phyloP scores from a whole-genome alignment of 805 yeast genomes.

The Candida succiphila region DNA sequence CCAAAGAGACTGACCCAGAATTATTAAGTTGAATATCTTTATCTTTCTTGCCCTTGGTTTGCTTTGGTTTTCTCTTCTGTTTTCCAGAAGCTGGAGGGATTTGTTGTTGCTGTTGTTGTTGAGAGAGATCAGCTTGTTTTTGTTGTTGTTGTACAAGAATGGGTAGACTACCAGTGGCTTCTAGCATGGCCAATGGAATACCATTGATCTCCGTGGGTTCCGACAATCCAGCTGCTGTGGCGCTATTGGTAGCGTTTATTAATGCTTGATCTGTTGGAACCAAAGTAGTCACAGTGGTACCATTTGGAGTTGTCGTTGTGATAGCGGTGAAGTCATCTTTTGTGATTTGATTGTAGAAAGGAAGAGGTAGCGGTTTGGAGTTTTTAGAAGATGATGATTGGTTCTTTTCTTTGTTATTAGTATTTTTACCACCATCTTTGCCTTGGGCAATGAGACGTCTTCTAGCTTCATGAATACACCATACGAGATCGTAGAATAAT shows the following conservation, averaged over 20 bases:
- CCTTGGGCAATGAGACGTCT: slow-evolving; percentile 44
- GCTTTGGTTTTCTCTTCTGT: background rate
- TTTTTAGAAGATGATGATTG: slow-evolving; percentile 1
- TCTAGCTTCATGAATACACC: slow-evolving; percentile 93
- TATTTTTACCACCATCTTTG: slow-evolving; percentile 6
- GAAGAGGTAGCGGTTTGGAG: slow-evolving; percentile 47
- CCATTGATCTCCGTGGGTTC: slow-evolving; percentile 32
- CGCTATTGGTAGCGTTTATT: slow-evolving; percentile 45
- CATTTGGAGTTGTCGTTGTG: slow-evolving; percentile 82
- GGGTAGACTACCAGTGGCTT: slow-evolving; percentile 64
- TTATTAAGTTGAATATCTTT: background rate
- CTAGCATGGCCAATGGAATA: slow-evolving; percentile 43
- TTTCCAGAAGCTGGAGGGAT: background rate
- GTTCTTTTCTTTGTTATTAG: slow-evolving; percentile 9
- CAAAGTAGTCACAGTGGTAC: slow-evolving; percentile 81
- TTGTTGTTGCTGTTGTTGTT: background rate
- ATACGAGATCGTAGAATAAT: slow-evolving; percentile 80
- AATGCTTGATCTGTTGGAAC: slow-evolving; percentile 81
- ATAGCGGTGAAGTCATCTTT: slow-evolving; percentile 81
- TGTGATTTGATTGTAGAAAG: slow-evolving; percentile 84
- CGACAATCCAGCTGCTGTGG: slow-evolving; percentile 46
- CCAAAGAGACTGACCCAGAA: background rate
- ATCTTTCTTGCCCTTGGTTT: background rate
- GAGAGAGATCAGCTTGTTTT: background rate
- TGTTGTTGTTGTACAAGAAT: slow-evolving; percentile 1